Evolutionary conservation across 2,329 filamentous ascomycete genomes (phyloP), one percentile per base, ranked within the genome.

Genomic region (Fusarium mundagurra): DNA sequence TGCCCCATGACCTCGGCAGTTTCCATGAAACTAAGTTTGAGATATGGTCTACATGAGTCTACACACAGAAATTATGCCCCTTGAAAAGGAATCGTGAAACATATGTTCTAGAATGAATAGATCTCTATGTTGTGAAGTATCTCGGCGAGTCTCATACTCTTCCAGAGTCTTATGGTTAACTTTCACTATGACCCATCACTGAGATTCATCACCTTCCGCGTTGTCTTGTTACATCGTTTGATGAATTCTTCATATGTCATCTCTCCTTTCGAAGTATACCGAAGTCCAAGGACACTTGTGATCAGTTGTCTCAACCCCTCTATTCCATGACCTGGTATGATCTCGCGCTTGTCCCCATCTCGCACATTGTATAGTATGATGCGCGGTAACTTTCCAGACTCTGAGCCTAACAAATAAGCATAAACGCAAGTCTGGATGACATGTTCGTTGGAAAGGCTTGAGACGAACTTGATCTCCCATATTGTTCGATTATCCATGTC

Each of bases 401-500:
- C 5, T 11, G 45, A 41, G 8, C 67, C 61, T 36, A 64, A 63
- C 9, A 81, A 55, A 54, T 79, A 79, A 38, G 75, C 76, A 69
- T 81, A 81, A 12, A 66, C 57, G 27, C 74, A 77, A 17, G 71
- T 71, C 43, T 81, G 80, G 17, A 81, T 47, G 20, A 77, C 55
- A 22, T 81, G 74, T 45, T 78, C 70, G 16, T 74, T 69, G 18
- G 75, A 67, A 18, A 81, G 72, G 12, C 72, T 20, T 8, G 71
- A 69, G 10, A 79, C 78, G 64, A 81, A 81, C 43, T 81, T 81
- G 54, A 81, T 76, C 68, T 81, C 79, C 78, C 78, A 81, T 31
- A 81, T 55, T 18, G 67, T 48, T 22, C 72, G 48, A 22, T 51
- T 22, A 18, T 39, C 27, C 16, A 48, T 24, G 3, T 45, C 59